phyloP scores from a whole-genome alignment of 345 rosid species.

The Trapa bicornis region DNA sequence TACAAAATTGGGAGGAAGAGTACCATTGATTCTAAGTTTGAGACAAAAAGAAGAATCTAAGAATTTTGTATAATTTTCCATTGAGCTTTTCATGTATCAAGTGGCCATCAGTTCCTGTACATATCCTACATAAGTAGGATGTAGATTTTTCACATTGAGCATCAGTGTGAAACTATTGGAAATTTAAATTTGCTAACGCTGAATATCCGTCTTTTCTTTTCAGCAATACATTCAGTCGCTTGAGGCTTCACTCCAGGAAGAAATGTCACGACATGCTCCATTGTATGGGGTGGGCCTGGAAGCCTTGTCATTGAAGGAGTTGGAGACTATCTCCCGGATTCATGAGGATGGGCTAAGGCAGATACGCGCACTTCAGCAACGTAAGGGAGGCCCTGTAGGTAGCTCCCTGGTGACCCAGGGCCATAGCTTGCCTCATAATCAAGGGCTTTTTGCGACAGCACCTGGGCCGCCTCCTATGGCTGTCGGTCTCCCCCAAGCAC shows the following conservation, averaged over 20 bases:
- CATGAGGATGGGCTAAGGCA: slow-evolving; percentile 93
- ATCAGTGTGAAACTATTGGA: neutral
- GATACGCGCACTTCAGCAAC: slow-evolving; percentile 69
- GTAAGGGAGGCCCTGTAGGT: slow-evolving; percentile 61
- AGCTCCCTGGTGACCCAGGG: slow-evolving; percentile 50
- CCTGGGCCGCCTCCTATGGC: slow-evolving; percentile 56
- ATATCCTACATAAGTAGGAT: neutral
- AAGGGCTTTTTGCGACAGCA: slow-evolving; percentile 53
- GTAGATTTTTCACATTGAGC: neutral
- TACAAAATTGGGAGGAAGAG: neutral
- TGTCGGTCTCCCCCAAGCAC: slow-evolving; percentile 51
- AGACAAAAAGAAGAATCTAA: neutral
- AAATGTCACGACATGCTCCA: slow-evolving; percentile 87
- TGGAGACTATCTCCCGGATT: slow-evolving; percentile 73
- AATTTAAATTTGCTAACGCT: neutral
- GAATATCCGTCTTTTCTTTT: neutral
- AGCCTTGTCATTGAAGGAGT: slow-evolving; percentile 78
- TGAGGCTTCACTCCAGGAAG: slow-evolving; percentile 69
- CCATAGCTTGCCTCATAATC: slow-evolving; percentile 46
- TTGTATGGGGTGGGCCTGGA: slow-evolving; percentile 91
- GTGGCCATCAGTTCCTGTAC: neutral
- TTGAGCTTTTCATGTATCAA: neutral
- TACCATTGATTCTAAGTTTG: neutral
- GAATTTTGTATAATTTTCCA: neutral
- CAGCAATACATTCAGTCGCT: slow-evolving; percentile 85